Evolutionary conservation across 805 yeast genomes (phyloP).

Genomic region (Pichia cabralensis): DNA sequence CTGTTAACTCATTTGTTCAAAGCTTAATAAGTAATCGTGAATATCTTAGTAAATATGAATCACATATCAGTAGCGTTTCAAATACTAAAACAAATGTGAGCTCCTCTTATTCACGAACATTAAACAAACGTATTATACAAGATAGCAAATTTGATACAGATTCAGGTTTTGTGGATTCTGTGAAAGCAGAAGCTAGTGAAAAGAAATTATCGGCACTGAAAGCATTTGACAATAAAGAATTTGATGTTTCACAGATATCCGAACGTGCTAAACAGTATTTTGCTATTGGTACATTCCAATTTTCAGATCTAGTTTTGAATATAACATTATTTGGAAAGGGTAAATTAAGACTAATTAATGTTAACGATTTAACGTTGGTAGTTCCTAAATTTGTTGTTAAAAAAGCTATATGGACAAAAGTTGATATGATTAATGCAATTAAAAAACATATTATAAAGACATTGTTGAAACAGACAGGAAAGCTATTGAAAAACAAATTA

Average conservation of each 20-base stretch:
- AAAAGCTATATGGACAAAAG: conserved; percentile 61
- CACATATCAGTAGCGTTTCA: background rate
- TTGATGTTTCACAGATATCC: conserved; percentile 42
- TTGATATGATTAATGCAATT: conserved; percentile 54
- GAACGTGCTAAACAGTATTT: conserved; percentile 63
- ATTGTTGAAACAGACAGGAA: conserved; percentile 59
- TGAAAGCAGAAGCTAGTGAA: too few species aligned
- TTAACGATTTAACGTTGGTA: conserved; percentile 57
- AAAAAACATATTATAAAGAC: conserved; percentile 55
- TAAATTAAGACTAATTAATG: conserved; percentile 58
- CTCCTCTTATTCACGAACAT: conserved; percentile 1
- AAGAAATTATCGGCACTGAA: conserved; percentile 2
- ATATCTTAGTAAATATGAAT: background rate
- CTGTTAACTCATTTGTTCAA: background rate
- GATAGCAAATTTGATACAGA: background rate
- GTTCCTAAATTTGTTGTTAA: conserved; percentile 52
- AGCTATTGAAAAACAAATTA: conserved; percentile 68
- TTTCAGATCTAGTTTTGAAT: conserved; percentile 43
- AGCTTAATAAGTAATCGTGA: background rate
- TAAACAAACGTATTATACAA: conserved; percentile 4
- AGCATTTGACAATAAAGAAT: background rate
- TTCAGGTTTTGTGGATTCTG: too few species aligned
- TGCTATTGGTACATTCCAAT: conserved; percentile 50
- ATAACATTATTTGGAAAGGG: conserved; percentile 75
- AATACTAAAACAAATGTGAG: background rate